Conservation (phyloP, 345 rosid genomes). For the Hibiscus tridactylites region DNA sequence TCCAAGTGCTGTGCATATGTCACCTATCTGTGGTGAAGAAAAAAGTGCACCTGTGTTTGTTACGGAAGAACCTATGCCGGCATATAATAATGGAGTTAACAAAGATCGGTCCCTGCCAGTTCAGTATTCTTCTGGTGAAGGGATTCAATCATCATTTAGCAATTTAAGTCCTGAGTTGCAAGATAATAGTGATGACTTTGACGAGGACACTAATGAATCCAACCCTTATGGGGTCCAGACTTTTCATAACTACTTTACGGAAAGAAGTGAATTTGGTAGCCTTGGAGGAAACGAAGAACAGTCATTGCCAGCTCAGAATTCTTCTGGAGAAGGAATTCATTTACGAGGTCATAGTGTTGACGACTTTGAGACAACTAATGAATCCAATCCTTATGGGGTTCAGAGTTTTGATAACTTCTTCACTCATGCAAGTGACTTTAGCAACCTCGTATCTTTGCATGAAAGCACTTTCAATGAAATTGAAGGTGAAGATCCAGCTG, state of each 20-base stretch:
- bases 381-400: conserved; percentile 20
- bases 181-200: neutral
- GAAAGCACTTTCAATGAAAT: conserved; percentile 46
- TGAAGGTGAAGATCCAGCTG: conserved; percentile 50
- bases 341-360: conserved; percentile 19
- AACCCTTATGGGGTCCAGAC: conserved; percentile 2
- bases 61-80: conserved; percentile 26
- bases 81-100: conserved; percentile 24
- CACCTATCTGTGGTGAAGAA: conserved; percentile 22
- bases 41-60: conserved; percentile 23
- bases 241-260: conserved; percentile 25
- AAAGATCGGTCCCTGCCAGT: conserved; percentile 21
- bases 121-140: conserved; percentile 24
- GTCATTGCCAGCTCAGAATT: conserved; percentile 16
- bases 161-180: conserved; percentile 16
- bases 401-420: conserved; percentile 26
- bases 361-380: conserved; percentile 19
- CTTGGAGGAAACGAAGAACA: conserved; percentile 15
- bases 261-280: conserved; percentile 35
- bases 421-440: conserved; percentile 32
- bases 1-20: conserved; percentile 13
- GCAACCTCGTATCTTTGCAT: conserved; percentile 37
- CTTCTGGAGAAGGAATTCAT: conserved; percentile 20
- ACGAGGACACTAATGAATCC: neutral
- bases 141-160: conserved; percentile 11